Conservation (phyloP, 2,329 filamentous ascomycete genomes). For the Rhynchosporium secalis region DNA sequence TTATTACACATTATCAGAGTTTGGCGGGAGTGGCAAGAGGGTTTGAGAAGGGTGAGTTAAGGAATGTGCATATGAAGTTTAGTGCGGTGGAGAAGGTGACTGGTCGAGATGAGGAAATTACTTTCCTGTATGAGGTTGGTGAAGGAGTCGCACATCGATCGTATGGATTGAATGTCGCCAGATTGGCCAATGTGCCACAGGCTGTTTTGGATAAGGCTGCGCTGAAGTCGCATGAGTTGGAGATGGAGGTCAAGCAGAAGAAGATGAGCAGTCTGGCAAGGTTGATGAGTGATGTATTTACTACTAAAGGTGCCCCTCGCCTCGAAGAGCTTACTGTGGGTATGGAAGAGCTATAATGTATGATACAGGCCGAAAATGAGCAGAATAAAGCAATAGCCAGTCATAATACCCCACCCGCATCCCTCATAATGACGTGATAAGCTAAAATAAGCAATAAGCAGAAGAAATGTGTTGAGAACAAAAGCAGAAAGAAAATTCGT, state of each 20-base stretch:
- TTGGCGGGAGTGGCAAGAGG: conserved; percentile 69
- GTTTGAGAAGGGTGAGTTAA: conserved; percentile 63
- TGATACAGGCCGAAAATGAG: conserved; percentile 10
- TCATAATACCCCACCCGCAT: conserved; percentile 9
- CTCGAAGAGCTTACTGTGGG: conserved; percentile 37
- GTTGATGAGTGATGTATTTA: conserved; percentile 34
- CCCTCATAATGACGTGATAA: conserved; percentile 10
- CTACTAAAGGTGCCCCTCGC: conserved; percentile 24
- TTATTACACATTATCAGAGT: conserved; percentile 97
- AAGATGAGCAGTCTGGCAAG: conserved; percentile 48
- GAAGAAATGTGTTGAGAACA: neutral
- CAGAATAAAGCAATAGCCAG: conserved; percentile 25
- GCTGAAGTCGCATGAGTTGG: conserved; percentile 77
- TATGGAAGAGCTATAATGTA: conserved; percentile 58
- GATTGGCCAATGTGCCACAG: conserved; percentile 77
- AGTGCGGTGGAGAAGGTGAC: conserved; percentile 41
- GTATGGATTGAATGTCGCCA: conserved; percentile 91
- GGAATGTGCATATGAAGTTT: conserved; percentile 95
- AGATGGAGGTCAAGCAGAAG: conserved; percentile 67
- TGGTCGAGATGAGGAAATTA: conserved; percentile 72
- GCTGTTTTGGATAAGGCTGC: conserved; percentile 76
- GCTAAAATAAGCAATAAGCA: conserved; percentile 9
- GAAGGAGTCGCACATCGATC: conserved; percentile 91
- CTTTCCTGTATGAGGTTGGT: conserved; percentile 89
- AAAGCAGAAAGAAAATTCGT: conserved; percentile 5